Base-by-base conservation (phyloP, 441 rosid species). In the Brassica balearica region DNA sequence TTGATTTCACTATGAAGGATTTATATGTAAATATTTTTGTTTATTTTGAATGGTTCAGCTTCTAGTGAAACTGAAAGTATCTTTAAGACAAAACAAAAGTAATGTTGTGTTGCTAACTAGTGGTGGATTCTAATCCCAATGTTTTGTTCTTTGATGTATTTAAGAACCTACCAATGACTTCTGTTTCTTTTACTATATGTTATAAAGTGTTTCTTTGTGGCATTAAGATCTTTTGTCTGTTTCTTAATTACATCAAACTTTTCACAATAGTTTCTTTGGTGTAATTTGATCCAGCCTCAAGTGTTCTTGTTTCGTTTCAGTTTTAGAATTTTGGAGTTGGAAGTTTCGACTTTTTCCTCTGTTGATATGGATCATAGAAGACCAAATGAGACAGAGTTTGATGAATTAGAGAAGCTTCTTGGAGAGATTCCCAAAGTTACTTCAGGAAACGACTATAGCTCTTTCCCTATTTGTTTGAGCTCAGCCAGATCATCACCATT, bases 341-440 rank as follows among this genome's bases (percentile, higher is more conserved):
- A 74, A 69, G 68, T 29, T 69, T 69, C 58, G 20, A 38, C 10
- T 36, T 25, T 65, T 58, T 69, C 27, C 27, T 25, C 27, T 25
- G 27, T 25, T 25, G 27, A 25, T 25, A 25, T 93, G 98, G 93
- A 86, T 75, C 87, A 84, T 55, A 74, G 81, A 73, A 74, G 81
- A 72, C 87, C 84, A 83, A 73, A 79, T 72, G 94, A 88, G 73
- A 43, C 75, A 61, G 97, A 88, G 79, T 85, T 79, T 14, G 98
- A 91, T 83, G 98, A 93, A 75, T 76, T 92, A 55, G 98, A 91
- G 78, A 90, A 82, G 85, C 92, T 93, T 84, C 90, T 93, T 0
- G 85, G 94, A 20, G 98, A 92, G 88, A 90, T 91, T 78, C 98
- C 98, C 0, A 88, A 86, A 75, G 90, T 90, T 67, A 93, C 93